Percentiles rank a stretch among this genome's conserved stretches.
Evolutionary conservation across 768 basidiomycete genomes (phyloP).

Genomic region (Boletus pseudopeckii): DNA sequence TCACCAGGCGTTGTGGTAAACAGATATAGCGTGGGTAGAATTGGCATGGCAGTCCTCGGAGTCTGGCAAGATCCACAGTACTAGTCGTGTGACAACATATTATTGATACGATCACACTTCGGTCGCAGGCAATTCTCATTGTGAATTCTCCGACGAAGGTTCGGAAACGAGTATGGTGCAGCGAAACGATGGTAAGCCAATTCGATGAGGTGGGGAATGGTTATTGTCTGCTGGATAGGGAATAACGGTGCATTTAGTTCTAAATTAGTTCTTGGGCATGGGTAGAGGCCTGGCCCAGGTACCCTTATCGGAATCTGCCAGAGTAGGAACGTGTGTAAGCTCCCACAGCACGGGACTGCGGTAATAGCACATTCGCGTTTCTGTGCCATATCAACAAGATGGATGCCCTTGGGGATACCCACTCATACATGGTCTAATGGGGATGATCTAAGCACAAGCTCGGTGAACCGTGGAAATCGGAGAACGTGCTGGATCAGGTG

Average conservation of each 20-base stretch:
- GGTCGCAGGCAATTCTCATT: not conserved
- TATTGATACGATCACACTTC: not conserved
- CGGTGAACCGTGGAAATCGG: not conserved
- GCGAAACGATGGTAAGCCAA: no score
- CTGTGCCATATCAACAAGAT: not conserved
- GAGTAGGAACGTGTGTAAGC: not conserved
- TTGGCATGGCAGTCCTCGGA: no score
- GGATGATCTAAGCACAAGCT: not conserved
- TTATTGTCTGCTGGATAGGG: not conserved
- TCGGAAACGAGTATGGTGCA: no score
- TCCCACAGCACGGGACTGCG: constrained; percentile 4
- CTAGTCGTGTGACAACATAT: not conserved
- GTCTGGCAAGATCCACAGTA: not conserved
- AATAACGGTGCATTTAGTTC: not conserved
- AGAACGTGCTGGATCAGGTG: not conserved
- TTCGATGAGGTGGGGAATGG: not conserved
- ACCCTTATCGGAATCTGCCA: not conserved
- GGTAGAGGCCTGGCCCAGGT: not conserved
- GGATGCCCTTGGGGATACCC: not conserved
- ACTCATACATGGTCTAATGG: not conserved
- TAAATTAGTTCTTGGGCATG: not conserved
- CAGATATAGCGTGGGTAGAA: not conserved
- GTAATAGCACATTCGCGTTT: not conserved
- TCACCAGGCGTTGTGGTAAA: not conserved
- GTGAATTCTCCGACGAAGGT: not conserved